A percentile compares a stretch with the other conserved stretches of the same genome.
Conservation (phyloP, 2,329 filamentous ascomycete species). For the Calonectria multiphialidica region DNA sequence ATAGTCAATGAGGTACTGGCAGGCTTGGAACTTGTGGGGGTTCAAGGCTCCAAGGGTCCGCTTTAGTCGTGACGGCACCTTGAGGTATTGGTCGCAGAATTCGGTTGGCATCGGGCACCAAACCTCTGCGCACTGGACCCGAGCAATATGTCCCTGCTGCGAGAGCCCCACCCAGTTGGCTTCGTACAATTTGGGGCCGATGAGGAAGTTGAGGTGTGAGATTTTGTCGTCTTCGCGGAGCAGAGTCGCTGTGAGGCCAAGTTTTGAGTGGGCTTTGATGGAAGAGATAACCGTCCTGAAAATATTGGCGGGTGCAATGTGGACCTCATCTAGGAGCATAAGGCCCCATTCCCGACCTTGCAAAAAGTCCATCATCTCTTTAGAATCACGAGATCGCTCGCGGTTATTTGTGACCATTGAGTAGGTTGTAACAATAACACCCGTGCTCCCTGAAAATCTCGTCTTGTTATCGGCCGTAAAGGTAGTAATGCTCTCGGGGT, state of each 20-base stretch:
- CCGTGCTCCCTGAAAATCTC: slow-evolving; percentile 82
- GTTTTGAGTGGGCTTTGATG: slow-evolving; percentile 90
- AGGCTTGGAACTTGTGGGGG: slow-evolving; percentile 91
- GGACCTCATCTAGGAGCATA: slow-evolving; percentile 93
- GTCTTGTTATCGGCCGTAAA: slow-evolving; percentile 91
- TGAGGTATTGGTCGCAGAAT: slow-evolving; percentile 90
- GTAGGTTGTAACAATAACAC: slow-evolving; percentile 93
- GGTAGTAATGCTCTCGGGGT: slow-evolving; percentile 86
- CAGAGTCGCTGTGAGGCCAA: slow-evolving; percentile 89
- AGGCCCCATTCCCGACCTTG: slow-evolving; percentile 88
- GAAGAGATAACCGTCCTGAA: slow-evolving; percentile 89
- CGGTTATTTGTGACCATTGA: slow-evolving; percentile 91
- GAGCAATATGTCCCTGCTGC: slow-evolving; percentile 91
- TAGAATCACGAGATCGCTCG: slow-evolving; percentile 84
- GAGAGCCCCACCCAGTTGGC: slow-evolving; percentile 97
- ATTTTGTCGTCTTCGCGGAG: slow-evolving; percentile 96
- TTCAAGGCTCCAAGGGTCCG: slow-evolving; percentile 86
- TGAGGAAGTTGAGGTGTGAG: slow-evolving; percentile 91
- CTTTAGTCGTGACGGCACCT: slow-evolving; percentile 58
- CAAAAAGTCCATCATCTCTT: slow-evolving; percentile 95
- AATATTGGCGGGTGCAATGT: slow-evolving; percentile 92
- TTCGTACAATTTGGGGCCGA: slow-evolving; percentile 93
- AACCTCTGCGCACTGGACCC: slow-evolving; percentile 93
- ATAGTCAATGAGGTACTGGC: slow-evolving; percentile 93
- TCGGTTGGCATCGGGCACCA: slow-evolving; percentile 98